Conservation (phyloP, 2,329 filamentous ascomycete genomes). For the Zymoseptoria pseudotritici region DNA sequence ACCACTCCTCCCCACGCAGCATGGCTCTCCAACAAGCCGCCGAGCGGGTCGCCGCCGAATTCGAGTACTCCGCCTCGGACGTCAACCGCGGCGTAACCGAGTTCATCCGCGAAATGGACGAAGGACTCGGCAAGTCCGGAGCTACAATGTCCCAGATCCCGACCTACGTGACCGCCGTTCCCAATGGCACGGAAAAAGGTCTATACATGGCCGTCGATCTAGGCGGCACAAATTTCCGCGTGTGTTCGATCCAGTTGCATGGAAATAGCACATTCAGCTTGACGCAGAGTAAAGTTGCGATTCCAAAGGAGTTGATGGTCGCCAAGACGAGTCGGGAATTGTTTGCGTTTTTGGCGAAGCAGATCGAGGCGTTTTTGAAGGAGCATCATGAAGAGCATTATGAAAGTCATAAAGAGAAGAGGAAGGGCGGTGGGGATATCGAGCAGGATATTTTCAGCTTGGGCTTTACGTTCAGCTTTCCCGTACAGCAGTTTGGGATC, state of each 20-base stretch:
- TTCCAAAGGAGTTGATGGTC: constrained; percentile 84
- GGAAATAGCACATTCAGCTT: constrained; percentile 93
- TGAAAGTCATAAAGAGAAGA: constrained; percentile 47
- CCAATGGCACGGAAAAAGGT: constrained; percentile 97
- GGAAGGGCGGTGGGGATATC: constrained; percentile 46
- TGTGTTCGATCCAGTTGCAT: constrained; percentile 89
- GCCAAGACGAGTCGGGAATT: constrained; percentile 79
- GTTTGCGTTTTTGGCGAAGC: constrained; percentile 85
- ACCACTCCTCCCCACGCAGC: constrained; percentile 32
- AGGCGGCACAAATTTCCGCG: constrained; percentile 97
- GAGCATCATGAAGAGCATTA: constrained; percentile 86
- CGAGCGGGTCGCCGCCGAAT: constrained; percentile 71
- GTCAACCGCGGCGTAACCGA: constrained; percentile 75
- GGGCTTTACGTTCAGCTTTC: constrained; percentile 98
- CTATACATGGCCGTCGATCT: constrained; percentile 94
- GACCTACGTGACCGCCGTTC: constrained; percentile 90
- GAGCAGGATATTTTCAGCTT: constrained; percentile 81
- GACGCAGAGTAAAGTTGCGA: constrained; percentile 84
- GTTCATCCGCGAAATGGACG: constrained; percentile 82
- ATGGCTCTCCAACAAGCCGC: constrained; percentile 60
- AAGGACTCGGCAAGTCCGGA: constrained; percentile 71
- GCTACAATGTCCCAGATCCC: constrained; percentile 91
- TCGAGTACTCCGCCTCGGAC: constrained; percentile 72
- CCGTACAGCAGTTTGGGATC: constrained; percentile 86
- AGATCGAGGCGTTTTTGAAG: constrained; percentile 82